A percentile compares a stretch with the other conserved stretches of the same genome.
These are phyloP conservation scores for Gracilaria gracilis DNA, from an alignment of 23 red algal genomes.

Conservation along the genomic window DNA sequence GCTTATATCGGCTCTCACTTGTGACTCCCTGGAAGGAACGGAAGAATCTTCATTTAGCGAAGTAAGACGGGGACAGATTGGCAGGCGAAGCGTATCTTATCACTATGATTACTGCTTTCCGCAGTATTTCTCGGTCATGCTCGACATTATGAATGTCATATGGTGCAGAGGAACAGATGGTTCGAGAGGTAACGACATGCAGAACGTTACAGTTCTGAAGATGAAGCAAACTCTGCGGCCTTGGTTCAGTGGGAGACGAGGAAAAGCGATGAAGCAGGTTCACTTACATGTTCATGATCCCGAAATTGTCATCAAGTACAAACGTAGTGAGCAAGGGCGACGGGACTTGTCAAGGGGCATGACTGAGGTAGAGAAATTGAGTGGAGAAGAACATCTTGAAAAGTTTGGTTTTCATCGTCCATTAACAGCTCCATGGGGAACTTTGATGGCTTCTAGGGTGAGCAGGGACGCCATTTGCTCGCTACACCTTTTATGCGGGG, in stretches of 20 bases:
- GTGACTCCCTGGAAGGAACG: background rate
- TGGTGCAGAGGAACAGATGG: constrained; percentile 9
- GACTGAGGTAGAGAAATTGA: background rate
- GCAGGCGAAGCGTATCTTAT: constrained; percentile 8
- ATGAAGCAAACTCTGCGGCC: constrained; percentile 25
- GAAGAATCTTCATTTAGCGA: background rate
- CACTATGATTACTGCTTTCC: constrained; percentile 19
- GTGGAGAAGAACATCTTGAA: background rate
- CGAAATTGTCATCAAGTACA: background rate
- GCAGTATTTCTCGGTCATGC: constrained; percentile 23
- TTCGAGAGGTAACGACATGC: background rate
- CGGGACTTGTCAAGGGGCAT: constrained; percentile 4
- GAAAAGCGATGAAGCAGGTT: background rate
- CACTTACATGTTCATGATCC: constrained; percentile 34
- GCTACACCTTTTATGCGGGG: constrained; percentile 27
- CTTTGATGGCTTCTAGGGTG: background rate
- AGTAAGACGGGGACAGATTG: background rate
- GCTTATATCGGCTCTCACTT: background rate
- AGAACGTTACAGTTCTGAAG: constrained; percentile 9
- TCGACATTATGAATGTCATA: constrained; percentile 26
- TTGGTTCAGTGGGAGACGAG: background rate
- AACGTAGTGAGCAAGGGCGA: background rate
- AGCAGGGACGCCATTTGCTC: constrained; percentile 15
- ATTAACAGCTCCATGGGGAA: background rate
- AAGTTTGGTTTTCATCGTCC: background rate